A percentile compares a stretch with the other conserved stretches of the same genome.
Conservation (phyloP, 2,329 filamentous ascomycete species). For the Pestalotiopsis sp. region DNA sequence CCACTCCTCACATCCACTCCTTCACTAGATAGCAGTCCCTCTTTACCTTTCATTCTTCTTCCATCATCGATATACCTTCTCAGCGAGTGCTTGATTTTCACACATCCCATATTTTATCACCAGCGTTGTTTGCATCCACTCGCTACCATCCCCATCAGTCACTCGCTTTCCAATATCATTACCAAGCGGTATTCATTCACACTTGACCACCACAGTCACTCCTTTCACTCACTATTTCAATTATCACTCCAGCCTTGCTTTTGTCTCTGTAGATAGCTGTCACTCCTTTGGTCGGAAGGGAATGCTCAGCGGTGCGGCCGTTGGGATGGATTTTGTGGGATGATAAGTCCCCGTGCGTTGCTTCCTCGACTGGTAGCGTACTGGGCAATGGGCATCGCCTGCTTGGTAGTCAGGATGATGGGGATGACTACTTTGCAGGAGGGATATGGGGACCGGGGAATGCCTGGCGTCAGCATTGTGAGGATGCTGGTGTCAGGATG, state of each 20-base stretch:
- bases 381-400: not conserved
- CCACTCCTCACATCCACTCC: not conserved
- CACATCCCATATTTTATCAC: too few relatives aligned
- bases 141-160: too few relatives aligned
- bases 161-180: not conserved
- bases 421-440: slow-evolving; percentile 2
- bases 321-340: not conserved
- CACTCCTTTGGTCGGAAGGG: not conserved
- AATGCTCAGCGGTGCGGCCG: not conserved
- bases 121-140: too few relatives aligned
- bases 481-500: not conserved
- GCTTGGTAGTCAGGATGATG: not conserved
- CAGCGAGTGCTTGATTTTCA: not conserved
- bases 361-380: not conserved
- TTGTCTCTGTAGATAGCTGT: not conserved
- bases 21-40: not conserved
- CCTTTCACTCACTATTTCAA: not conserved
- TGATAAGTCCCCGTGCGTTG: not conserved
- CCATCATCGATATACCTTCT: not conserved
- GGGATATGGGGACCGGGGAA: slow-evolving; percentile 1
- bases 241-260: not conserved
- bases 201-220: not conserved
- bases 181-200: not conserved
- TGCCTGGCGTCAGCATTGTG: not conserved
- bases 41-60: not conserved